Conservation (phyloP, 2,329 filamentous ascomycete genomes). For the Talaromyces sp. region DNA sequence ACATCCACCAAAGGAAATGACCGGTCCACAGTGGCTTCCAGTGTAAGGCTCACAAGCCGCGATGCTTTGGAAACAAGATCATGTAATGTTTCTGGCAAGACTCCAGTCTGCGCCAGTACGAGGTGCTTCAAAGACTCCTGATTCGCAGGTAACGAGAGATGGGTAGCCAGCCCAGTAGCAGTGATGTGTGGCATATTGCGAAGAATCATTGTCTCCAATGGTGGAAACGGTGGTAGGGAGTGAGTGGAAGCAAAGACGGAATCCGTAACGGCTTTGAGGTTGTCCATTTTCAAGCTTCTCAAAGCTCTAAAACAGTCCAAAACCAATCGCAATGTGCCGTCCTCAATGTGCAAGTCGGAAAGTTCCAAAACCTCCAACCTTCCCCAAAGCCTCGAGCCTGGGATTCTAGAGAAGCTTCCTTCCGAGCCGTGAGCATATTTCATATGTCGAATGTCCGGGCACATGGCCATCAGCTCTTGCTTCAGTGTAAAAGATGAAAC, state of each 20-base stretch:
- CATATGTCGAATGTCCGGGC: slow-evolving; percentile 83
- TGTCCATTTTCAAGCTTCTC: slow-evolving; percentile 67
- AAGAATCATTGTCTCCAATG: slow-evolving; percentile 67
- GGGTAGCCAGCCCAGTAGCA: slow-evolving; percentile 61
- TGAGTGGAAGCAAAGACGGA: slow-evolving; percentile 64
- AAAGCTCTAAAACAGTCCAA: slow-evolving; percentile 62
- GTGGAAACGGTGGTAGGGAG: slow-evolving; percentile 65
- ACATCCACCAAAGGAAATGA: slow-evolving; percentile 52
- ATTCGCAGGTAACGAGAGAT: slow-evolving; percentile 58
- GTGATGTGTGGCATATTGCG: slow-evolving; percentile 68
- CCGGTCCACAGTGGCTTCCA: slow-evolving; percentile 51
- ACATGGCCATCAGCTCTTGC: slow-evolving; percentile 77
- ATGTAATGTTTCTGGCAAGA: slow-evolving; percentile 43
- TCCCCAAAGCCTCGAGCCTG: slow-evolving; percentile 44
- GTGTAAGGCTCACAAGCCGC: slow-evolving; percentile 42
- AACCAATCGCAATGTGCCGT: slow-evolving; percentile 56
- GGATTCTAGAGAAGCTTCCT: slow-evolving; percentile 65
- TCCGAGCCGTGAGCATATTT: slow-evolving; percentile 74
- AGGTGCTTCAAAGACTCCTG: slow-evolving; percentile 60
- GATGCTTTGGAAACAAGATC: slow-evolving; percentile 37
- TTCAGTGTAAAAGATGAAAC: slow-evolving; percentile 66
- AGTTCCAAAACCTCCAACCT: slow-evolving; percentile 39
- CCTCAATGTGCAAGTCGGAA: slow-evolving; percentile 31
- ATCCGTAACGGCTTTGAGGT: slow-evolving; percentile 67
- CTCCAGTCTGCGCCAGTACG: slow-evolving; percentile 64